Conservation (phyloP, 2,329 filamentous ascomycete genomes). For the Pestalotiopsis sp. region DNA sequence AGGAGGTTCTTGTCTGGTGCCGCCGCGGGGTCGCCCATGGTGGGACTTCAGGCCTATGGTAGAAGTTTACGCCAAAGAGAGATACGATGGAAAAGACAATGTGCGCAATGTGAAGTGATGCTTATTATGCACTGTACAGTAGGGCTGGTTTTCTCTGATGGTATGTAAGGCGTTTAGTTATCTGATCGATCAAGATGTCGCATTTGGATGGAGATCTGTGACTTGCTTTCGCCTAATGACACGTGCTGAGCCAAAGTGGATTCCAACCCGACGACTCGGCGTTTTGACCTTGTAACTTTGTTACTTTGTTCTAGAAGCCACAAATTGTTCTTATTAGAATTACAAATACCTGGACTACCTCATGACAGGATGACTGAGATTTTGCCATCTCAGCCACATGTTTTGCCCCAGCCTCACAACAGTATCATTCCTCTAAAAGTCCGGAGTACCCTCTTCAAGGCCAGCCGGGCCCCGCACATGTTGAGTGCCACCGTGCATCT, state of each 20-base stretch:
- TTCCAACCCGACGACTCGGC: not conserved
- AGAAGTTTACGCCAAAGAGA: not conserved
- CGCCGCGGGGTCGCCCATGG: constrained; percentile 23
- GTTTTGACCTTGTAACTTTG: not conserved
- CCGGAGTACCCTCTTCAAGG: too few species aligned
- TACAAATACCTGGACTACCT: not conserved
- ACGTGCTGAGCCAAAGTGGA: not conserved
- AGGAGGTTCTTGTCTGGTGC: constrained; percentile 49
- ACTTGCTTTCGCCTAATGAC: not conserved
- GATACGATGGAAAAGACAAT: not conserved
- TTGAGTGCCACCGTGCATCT: too few species aligned
- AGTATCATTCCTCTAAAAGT: too few species aligned
- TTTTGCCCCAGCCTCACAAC: too few species aligned
- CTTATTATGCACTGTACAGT: not conserved
- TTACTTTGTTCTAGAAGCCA: not conserved
- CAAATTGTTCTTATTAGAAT: not conserved
- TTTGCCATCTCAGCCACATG: not conserved
- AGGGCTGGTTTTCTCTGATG: not conserved
- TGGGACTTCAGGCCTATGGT: constrained; percentile 3
- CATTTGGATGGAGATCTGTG: not conserved
- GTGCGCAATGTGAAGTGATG: not conserved
- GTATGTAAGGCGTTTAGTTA: not conserved
- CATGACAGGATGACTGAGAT: not conserved
- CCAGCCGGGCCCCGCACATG: too few species aligned
- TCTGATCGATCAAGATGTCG: not conserved